Conservation (phyloP, 2,329 filamentous ascomycete genomes). For the Aplosporella prunicola region DNA sequence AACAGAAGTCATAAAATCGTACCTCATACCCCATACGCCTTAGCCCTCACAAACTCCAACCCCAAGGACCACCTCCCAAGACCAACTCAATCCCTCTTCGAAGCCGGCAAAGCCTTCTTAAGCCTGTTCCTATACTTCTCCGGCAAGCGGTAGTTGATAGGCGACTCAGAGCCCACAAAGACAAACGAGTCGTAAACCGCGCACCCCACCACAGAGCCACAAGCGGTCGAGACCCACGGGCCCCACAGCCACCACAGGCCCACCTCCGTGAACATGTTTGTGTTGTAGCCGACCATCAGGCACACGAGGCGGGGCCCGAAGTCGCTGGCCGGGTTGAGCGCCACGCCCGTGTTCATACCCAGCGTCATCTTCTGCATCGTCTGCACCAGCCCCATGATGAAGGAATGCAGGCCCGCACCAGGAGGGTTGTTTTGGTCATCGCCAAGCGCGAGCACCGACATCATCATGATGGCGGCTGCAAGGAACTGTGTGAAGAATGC, state of each 20-base stretch:
- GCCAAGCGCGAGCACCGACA: constrained; percentile 27
- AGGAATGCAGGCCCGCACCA: constrained; percentile 34
- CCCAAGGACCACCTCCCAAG: too few species aligned
- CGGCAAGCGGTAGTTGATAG: constrained; percentile 32
- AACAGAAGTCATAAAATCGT: too few species aligned
- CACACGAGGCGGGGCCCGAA: constrained; percentile 41
- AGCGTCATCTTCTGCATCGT: constrained; percentile 31
- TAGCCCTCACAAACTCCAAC: too few species aligned
- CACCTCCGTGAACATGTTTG: constrained; percentile 29
- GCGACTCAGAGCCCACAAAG: constrained; percentile 30
- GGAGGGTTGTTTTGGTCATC: constrained; percentile 37
- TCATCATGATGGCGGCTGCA: constrained; percentile 21
- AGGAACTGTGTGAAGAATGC: constrained; percentile 32
- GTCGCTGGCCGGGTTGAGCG: constrained; percentile 42
- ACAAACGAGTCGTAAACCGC: constrained; percentile 29
- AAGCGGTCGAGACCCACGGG: constrained; percentile 25
- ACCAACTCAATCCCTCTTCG: too few species aligned
- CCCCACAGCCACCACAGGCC: constrained; percentile 30
- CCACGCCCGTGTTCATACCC: constrained; percentile 39
- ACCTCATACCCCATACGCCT: too few species aligned
- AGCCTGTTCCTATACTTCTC: constrained; percentile 17
- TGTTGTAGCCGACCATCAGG: constrained; percentile 36
- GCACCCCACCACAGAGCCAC: constrained; percentile 23
- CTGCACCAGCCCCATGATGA: constrained; percentile 33
- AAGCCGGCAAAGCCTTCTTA: background rate